Conservation (phyloP, 176 grass and related monocot species). For the Aegilops tauschii region DNA sequence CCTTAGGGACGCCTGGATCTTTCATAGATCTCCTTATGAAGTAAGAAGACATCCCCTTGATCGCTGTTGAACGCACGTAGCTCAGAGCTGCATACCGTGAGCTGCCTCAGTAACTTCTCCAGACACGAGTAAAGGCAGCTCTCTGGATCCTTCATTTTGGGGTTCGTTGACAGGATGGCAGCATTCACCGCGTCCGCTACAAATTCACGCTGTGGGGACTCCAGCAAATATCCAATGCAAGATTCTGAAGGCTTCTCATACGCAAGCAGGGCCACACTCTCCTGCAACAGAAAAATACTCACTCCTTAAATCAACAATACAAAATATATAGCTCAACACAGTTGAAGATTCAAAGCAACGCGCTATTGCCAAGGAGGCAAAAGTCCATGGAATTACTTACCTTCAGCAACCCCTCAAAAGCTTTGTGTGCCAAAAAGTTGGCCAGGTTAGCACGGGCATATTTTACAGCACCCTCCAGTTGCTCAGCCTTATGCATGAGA, state of each 20-base stretch:
- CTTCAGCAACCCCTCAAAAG: conserved; percentile 62
- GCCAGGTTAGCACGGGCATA: conserved; percentile 69
- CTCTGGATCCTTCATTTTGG: conserved; percentile 60
- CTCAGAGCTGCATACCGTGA: conserved; percentile 81
- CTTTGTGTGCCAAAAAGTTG: conserved; percentile 68
- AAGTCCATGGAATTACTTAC: conserved; percentile 55
- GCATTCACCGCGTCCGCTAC: conserved; percentile 89
- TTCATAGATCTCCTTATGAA: conserved; percentile 62
- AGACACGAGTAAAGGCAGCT: conserved; percentile 74
- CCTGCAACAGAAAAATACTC: conserved; percentile 50
- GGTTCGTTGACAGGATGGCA: conserved; percentile 71
- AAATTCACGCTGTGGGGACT: conserved; percentile 66
- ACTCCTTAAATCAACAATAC: conserved; percentile 2
- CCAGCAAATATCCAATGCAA: conserved; percentile 77
- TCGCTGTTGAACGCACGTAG: conserved; percentile 50
- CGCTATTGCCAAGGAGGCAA: not conserved
- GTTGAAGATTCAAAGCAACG: not conserved
- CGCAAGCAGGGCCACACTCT: conserved; percentile 64
- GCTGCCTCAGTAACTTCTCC: conserved; percentile 87
- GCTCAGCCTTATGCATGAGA: conserved; percentile 53
- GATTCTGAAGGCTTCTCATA: conserved; percentile 76
- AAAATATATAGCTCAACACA: not conserved
- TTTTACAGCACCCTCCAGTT: conserved; percentile 70
- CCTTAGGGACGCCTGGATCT: conserved; percentile 32
- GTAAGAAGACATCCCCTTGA: conserved; percentile 83